These are phyloP conservation scores for Cryphonectria parasitica DNA, from an alignment of 2,329 filamentous ascomycete species.

Conservation along the genomic window DNA sequence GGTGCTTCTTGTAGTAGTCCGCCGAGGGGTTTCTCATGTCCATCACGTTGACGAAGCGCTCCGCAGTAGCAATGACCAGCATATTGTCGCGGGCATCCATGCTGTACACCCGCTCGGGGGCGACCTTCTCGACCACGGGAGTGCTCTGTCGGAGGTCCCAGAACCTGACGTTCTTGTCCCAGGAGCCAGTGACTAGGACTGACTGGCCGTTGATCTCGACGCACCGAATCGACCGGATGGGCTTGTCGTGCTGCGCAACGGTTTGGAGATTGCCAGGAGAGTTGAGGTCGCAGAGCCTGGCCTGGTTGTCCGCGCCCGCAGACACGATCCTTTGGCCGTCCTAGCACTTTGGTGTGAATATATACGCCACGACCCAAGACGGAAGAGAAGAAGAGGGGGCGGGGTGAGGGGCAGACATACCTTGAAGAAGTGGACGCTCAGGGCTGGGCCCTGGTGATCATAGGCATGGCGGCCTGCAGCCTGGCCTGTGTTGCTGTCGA, in stretches of 20 bases:
- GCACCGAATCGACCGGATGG: slow-evolving; percentile 78
- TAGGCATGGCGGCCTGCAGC: slow-evolving; percentile 85
- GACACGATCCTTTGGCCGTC: slow-evolving; percentile 89
- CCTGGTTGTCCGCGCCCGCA: slow-evolving; percentile 87
- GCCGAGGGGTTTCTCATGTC: slow-evolving; percentile 79
- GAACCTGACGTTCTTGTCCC: slow-evolving; percentile 90
- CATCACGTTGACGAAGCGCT: slow-evolving; percentile 94
- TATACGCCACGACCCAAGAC: not conserved
- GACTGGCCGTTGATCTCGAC: slow-evolving; percentile 73
- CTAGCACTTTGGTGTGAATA: slow-evolving; percentile 49
- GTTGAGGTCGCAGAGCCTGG: slow-evolving; percentile 83
- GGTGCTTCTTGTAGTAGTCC: slow-evolving; percentile 93
- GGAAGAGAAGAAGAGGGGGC: not conserved
- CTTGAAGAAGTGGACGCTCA: slow-evolving; percentile 86
- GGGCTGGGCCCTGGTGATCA: slow-evolving; percentile 82
- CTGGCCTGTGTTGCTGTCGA: slow-evolving; percentile 69
- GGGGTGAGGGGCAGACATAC: slow-evolving; percentile 52
- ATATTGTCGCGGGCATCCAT: slow-evolving; percentile 91
- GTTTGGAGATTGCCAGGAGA: slow-evolving; percentile 61
- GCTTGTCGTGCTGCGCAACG: slow-evolving; percentile 85
- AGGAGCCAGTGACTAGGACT: slow-evolving; percentile 89
- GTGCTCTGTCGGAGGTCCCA: slow-evolving; percentile 75
- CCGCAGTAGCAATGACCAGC: slow-evolving; percentile 88
- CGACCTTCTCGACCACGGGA: slow-evolving; percentile 67
- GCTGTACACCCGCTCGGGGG: slow-evolving; percentile 82